A percentile compares a stretch with the other conserved stretches of the same genome.
Conservation (phyloP, 2,329 filamentous ascomycete genomes). For the Capronia americana region DNA sequence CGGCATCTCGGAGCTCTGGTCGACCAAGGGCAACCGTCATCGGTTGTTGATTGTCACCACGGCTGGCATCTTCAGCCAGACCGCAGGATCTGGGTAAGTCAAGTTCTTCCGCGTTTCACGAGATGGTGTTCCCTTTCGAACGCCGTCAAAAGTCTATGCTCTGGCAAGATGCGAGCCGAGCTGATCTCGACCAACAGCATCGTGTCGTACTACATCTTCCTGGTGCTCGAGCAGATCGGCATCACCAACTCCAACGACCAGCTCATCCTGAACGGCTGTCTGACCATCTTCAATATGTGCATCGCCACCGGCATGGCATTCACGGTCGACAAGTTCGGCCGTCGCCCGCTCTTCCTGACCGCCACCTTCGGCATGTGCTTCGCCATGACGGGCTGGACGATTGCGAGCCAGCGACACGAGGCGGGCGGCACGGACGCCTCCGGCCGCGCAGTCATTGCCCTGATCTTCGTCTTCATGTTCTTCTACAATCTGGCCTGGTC, state of each 20-base stretch:
- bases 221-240: conserved; percentile 58
- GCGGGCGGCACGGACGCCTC: background rate
- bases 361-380: conserved; percentile 46
- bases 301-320: conserved; percentile 47
- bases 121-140: background rate
- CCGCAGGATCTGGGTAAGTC: conserved; percentile 15
- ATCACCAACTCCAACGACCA: conserved; percentile 58
- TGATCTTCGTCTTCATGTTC: conserved; percentile 46
- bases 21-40: conserved; percentile 24
- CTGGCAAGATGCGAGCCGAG: background rate
- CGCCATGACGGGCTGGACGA: conserved; percentile 29
- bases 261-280: conserved; percentile 36
- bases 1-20: conserved; percentile 18
- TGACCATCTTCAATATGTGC: conserved; percentile 25
- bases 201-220: conserved; percentile 46
- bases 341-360: conserved; percentile 63
- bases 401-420: conserved; percentile 13
- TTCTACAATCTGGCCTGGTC: conserved; percentile 44
- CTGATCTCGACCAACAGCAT: conserved; percentile 24
- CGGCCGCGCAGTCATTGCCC: conserved; percentile 43
- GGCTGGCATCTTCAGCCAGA: conserved; percentile 21
- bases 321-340: conserved; percentile 62
- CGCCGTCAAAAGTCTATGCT: background rate
- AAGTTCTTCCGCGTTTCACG: background rate
- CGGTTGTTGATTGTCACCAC: conserved; percentile 24